Evolutionary conservation across 169 alveolate species (phyloP).

Genomic region (Plasmodium inui): DNA sequence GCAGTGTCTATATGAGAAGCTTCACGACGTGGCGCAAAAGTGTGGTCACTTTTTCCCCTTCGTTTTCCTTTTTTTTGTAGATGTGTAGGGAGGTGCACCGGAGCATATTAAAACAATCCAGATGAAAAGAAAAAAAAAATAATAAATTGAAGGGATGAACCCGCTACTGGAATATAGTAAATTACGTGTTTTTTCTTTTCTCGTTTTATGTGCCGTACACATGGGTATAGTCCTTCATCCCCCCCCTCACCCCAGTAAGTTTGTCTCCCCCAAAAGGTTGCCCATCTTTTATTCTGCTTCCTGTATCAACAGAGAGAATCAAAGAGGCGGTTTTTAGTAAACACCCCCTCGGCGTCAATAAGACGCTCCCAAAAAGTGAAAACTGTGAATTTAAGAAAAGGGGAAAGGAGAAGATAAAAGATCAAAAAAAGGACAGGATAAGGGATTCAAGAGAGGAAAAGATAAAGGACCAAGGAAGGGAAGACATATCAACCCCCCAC

Average conservation of each 20-base stretch:
- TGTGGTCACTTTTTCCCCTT: neutral
- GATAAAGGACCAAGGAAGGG: neutral
- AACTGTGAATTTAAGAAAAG: neutral
- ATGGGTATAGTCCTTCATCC: neutral
- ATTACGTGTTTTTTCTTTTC: neutral
- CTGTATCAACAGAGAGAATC: constrained; percentile 23
- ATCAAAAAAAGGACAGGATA: neutral
- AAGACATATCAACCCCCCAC: neutral
- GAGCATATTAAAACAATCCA: neutral
- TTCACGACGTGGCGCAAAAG: neutral
- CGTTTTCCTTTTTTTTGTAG: neutral
- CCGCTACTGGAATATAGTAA: constrained; percentile 37
- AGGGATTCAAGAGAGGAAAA: neutral
- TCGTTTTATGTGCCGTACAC: neutral
- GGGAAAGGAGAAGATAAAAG: neutral
- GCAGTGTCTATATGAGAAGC: neutral
- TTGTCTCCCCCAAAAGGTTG: neutral
- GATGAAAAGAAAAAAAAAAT: neutral
- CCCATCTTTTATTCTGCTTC: neutral
- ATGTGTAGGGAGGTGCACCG: neutral
- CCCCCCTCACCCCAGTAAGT: neutral
- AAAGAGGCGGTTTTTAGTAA: constrained; percentile 48
- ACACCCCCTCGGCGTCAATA: neutral
- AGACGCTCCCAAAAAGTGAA: constrained; percentile 8
- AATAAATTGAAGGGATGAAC: constrained; percentile 14